Evolutionary conservation across 2,329 filamentous ascomycete genomes (phyloP), one percentile per base, ranked within the genome.

Genomic region (Microdochium paspali): DNA sequence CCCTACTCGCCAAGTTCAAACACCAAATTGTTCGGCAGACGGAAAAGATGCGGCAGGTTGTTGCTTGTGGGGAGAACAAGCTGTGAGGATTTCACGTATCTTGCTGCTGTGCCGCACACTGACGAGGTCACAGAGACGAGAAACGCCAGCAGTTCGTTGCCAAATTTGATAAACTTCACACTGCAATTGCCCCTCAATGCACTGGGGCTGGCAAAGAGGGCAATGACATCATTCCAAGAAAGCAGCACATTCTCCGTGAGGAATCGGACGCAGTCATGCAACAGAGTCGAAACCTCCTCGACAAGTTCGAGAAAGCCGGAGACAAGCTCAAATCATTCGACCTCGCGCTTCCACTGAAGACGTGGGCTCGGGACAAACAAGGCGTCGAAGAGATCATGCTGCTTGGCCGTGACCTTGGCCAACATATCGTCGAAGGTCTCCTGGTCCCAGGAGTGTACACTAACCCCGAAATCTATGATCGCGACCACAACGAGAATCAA

Each of bases 361-460:
- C 44, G 24, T 67, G 64, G 65, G 56, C 61, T 47, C 51, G 63
- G 44, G 66, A 69, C 47, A 59, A 59, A 31, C 48, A 58, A 26
- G 57, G 62, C 10, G 56, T 64, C 30, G 58, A 57, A 43, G 58
- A 61, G 13, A 42, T 68, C 28, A 51, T 69, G 15, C 48, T 49
- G 6, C 59, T 53, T 28, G 61, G 64, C n/a, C 58, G 53, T 24
- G 50, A 60, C 48, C 54, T 65, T 26, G 66, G 63, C 30, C 59
- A 63, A 50, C 55, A 56, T 23, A 53, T 62, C 2, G 49, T 57
- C 18, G 59, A 61, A 25, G 49, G 50, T 10, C 47, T 54, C 26
- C 50, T 63, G 10, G 56, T 49, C 5, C 57, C 60, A 4, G 44
- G 49, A 12, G 32, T 48, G 4, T 51, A 54, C 18, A 42, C 46